Percentiles rank a stretch among this genome's conserved stretches.
These are phyloP conservation scores for Aurantiochytrium sp. DNA, from an alignment of 108 stramenopile genomes.

Conservation along the genomic window DNA sequence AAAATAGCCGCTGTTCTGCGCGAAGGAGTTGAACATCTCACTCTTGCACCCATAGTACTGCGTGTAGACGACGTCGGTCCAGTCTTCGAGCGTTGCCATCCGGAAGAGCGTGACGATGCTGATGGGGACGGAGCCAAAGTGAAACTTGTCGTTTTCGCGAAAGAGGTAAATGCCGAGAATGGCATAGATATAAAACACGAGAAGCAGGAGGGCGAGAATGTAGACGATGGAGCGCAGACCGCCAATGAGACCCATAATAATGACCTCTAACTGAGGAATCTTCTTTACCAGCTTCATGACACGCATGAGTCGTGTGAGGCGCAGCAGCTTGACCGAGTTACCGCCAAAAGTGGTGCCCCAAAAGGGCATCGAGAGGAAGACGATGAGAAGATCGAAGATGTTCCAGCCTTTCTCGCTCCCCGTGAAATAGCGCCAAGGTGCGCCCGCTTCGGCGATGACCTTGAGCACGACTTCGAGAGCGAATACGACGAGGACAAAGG, in stretches of 20 bases:
- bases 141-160: constrained; percentile 39
- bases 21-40: background rate
- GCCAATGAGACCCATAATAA: constrained; percentile 41
- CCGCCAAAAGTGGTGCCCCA: constrained; percentile 17
- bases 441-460: constrained; percentile 39
- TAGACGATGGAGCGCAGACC: constrained; percentile 39
- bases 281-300: constrained; percentile 49
- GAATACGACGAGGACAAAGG: constrained; percentile 32
- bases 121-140: constrained; percentile 41
- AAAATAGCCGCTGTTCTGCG: background rate
- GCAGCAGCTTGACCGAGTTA: constrained; percentile 36
- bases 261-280: constrained; percentile 48
- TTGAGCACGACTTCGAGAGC: constrained; percentile 40
- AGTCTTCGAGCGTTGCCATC: constrained; percentile 42
- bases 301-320: constrained; percentile 39
- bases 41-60: constrained; percentile 34
- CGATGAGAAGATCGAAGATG: constrained; percentile 43
- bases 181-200: constrained; percentile 50
- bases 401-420: constrained; percentile 32
- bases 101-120: constrained; percentile 46
- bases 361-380: constrained; percentile 27
- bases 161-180: constrained; percentile 37
- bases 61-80: constrained; percentile 44
- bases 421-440: constrained; percentile 42
- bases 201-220: constrained; percentile 44